A percentile compares a stretch with the other conserved stretches of the same genome.
Conservation (phyloP, 805 yeast species). For the Nakazawaea pomicola region DNA sequence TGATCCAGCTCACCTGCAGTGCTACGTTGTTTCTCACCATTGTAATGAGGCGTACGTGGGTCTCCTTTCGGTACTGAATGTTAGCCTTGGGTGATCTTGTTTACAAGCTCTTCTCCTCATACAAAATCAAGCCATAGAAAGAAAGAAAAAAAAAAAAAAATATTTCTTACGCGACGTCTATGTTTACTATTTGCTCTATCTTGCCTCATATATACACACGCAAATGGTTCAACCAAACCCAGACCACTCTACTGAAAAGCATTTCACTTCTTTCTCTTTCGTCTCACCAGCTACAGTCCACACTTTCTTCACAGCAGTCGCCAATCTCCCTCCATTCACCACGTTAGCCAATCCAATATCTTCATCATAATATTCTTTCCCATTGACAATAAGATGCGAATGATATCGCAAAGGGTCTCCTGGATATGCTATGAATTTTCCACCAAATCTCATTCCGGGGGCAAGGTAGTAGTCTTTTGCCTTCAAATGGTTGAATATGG, state of each 20-base stretch:
- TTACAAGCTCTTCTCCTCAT: no score
- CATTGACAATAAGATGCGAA: constrained; percentile 71
- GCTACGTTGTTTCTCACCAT: constrained; percentile 10
- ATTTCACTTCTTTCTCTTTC: constrained; percentile 28
- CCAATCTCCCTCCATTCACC: constrained; percentile 84
- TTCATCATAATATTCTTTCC: constrained; percentile 39
- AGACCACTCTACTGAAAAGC: constrained; percentile 90
- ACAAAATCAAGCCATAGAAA: background rate
- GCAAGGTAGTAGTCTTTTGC: constrained; percentile 48
- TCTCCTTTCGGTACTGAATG: no score
- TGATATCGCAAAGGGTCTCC: constrained; percentile 92
- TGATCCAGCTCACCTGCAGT: constrained; percentile 9
- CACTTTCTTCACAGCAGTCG: constrained; percentile 86
- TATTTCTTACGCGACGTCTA: background rate
- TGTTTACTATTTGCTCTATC: background rate
- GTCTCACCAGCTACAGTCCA: constrained; percentile 54
- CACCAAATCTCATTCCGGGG: constrained; percentile 92
- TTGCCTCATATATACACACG: no score
- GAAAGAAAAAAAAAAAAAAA: background rate
- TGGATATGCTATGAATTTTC: constrained; percentile 83
- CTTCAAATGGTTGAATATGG: constrained; percentile 36
- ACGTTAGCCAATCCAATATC: constrained; percentile 53
- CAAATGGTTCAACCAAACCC: constrained; percentile 91
- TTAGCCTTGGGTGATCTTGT: no score
- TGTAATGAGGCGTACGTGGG: no score